Base-by-base conservation (phyloP, 2,329 filamentous ascomycete species). In the Talaromyces sp. region DNA sequence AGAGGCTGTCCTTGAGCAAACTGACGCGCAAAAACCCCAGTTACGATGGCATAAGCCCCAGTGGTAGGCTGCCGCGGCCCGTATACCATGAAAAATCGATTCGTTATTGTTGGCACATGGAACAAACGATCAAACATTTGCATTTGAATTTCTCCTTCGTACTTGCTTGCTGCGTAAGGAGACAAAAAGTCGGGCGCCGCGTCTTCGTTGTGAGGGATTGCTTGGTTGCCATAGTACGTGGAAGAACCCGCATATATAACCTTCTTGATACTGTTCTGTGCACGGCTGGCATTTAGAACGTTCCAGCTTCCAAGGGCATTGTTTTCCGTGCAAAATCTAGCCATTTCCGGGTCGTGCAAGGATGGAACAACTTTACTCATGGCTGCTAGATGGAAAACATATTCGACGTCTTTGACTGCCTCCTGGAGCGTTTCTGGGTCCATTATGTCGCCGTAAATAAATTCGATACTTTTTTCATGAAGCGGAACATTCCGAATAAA, bases 11-110 rank as follows among this genome's bases (percentile, higher is more conserved):
- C 49, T 21, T 51, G 49, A 26, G 49, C 49, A 27, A 26, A 51
- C 21, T 51, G 49, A 17, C 49, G 49, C n/a, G 49, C 49, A 51
- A 51, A 51, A 21, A 51, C 49, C 13, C 49, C 49, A n/a, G 49
- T 51, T 27, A 51, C 49, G 11, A 51, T 51, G 13, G 49, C 49
- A 51, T 51, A 51, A 51, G 49, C 49, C 21, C 49, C 49, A 21
- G 49, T 51, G 49, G 49, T 51, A 51, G 49, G 49, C 49, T 51
- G 49, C 6, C 49, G 49, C 49, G 49, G 49, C 21, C 49, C 49
- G 49, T 51, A 51, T 51, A 51, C 49, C 49, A 51, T 51, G 21
- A 51, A 51, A 51, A 51, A 51, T 21, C 49, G 49, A 51, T 51
- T 51, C 11, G 49, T 51, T 21, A 51, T 51, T 24, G 46, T 51